Percentiles rank a stretch among this genome's conserved stretches.
Evolutionary conservation across 2,329 filamentous ascomycete species (phyloP).

Genomic region (Ilyonectria sp.): DNA sequence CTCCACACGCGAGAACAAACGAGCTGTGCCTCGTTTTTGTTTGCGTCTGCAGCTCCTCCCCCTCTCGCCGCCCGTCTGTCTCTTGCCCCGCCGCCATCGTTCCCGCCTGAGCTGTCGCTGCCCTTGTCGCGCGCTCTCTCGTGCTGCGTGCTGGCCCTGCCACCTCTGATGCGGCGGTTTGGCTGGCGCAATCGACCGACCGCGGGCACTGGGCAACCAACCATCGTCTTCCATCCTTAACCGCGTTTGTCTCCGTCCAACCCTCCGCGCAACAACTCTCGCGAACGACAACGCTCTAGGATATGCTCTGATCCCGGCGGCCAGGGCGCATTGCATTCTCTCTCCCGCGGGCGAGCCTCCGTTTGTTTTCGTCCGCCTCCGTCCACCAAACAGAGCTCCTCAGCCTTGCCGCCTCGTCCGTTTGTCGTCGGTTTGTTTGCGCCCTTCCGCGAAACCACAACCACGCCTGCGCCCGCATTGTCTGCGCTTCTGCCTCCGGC

Average conservation of each 20-base stretch:
- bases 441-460: constrained; percentile 23
- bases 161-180: constrained; percentile 44
- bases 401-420: constrained; percentile 22
- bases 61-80: constrained; percentile 36
- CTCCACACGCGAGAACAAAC: constrained; percentile 29
- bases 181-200: constrained; percentile 45
- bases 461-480: constrained; percentile 30
- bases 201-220: constrained; percentile 45
- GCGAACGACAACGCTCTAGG: constrained; percentile 15
- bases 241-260: constrained; percentile 40
- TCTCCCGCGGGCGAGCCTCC: neutral
- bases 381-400: neutral
- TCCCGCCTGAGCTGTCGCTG: neutral
- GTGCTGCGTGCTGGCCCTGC: constrained; percentile 3
- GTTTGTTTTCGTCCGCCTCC: neutral
- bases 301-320: constrained; percentile 23
- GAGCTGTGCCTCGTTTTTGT: constrained; percentile 30
- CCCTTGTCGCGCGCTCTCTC: constrained; percentile 3
- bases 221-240: constrained; percentile 43
- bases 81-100: constrained; percentile 11
- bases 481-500: constrained; percentile 13
- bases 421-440: constrained; percentile 20
- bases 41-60: constrained; percentile 32
- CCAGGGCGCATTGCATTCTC: constrained; percentile 22
- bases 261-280: constrained; percentile 7